These are phyloP conservation scores for Thuja plicata DNA, from an alignment of 83 land plant genomes.

Conservation along the genomic window DNA sequence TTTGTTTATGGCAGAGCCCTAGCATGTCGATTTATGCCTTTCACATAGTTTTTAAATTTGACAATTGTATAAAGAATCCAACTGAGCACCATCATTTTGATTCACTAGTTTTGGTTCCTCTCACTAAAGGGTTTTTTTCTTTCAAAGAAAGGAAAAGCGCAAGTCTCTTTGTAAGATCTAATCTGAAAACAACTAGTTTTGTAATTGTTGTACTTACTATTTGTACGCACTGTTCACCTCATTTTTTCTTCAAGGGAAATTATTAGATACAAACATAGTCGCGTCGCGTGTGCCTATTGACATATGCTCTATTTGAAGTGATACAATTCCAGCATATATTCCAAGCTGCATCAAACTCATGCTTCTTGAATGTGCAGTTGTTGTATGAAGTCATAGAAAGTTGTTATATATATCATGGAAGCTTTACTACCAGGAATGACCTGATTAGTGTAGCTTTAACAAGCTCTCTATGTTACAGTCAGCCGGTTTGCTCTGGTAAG, in stretches of 20 bases:
- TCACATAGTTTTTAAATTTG: background rate
- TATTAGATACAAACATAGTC: no score
- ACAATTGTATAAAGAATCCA: background rate
- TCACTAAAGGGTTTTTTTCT: background rate
- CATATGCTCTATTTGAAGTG: background rate
- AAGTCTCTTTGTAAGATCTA: background rate
- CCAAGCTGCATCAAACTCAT: background rate
- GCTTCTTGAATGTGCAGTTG: background rate
- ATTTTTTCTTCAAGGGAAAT: no score
- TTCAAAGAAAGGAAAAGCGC: background rate
- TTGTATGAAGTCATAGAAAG: background rate
- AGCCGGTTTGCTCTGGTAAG: background rate
- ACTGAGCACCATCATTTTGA: background rate
- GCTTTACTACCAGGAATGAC: background rate
- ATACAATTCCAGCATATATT: background rate
- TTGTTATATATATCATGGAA: background rate
- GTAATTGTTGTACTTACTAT: background rate
- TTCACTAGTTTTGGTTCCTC: background rate
- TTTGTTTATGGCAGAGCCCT: background rate
- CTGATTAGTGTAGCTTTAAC: background rate
- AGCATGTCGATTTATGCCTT: background rate
- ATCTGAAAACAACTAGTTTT: background rate
- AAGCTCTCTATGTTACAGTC: background rate
- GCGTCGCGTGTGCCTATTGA: background rate
- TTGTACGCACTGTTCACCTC: background rate